Evolutionary conservation across 2,329 filamentous ascomycete genomes (phyloP).

Genomic region (Aspergillus eucalypticola): DNA sequence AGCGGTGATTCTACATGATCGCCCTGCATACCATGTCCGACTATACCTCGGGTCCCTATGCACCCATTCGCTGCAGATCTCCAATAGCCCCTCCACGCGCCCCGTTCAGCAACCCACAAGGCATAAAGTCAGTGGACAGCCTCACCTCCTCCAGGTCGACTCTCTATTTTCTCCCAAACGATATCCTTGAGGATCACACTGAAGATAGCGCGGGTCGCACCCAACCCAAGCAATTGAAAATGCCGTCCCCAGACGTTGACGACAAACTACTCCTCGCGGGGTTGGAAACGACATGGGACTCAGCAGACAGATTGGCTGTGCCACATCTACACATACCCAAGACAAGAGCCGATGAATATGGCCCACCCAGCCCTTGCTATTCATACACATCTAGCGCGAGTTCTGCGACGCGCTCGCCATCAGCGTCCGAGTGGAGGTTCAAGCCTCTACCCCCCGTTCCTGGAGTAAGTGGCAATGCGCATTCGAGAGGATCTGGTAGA

Average conservation of each 20-base stretch:
- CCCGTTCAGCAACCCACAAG: neutral
- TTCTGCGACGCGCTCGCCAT: neutral
- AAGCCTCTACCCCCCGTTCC: constrained; percentile 5
- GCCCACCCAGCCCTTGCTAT: neutral
- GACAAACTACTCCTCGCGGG: constrained; percentile 4
- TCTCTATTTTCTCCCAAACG: constrained; percentile 5
- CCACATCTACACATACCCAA: constrained; percentile 1
- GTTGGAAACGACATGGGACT: constrained; percentile 5
- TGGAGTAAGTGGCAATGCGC: neutral
- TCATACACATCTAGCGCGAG: neutral
- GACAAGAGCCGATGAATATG: neutral
- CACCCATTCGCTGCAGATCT: neutral
- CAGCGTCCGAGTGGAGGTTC: neutral
- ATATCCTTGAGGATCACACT: constrained; percentile 1
- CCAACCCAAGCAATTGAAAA: neutral
- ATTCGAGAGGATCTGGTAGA: neutral
- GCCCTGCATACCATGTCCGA: constrained; percentile 5
- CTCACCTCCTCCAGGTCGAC: constrained; percentile 3
- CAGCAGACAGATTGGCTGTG: constrained; percentile 1
- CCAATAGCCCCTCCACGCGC: neutral
- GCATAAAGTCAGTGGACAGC: constrained; percentile 1
- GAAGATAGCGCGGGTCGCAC: neutral
- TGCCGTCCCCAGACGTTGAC: neutral
- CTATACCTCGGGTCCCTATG: constrained; percentile 1
- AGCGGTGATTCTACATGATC: constrained; percentile 1